phyloP scores from a whole-genome alignment of 2,329 filamentous ascomycete genomes.

The Stemphylium beticola region DNA sequence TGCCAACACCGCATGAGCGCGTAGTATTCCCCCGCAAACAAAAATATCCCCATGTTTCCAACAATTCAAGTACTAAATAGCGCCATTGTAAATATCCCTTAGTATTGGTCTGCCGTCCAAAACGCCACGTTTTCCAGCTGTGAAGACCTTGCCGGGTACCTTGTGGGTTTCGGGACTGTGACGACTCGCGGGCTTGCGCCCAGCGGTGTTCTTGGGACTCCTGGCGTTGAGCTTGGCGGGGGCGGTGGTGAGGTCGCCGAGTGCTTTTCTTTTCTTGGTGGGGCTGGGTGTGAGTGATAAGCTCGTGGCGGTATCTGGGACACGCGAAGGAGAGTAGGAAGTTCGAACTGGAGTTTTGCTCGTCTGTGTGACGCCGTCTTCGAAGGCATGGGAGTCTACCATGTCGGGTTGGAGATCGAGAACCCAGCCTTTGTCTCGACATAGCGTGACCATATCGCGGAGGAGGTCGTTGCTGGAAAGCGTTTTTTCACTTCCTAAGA shows the following conservation, averaged over 20 bases:
- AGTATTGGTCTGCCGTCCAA: constrained; percentile 72
- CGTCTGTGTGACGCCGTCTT: constrained; percentile 57
- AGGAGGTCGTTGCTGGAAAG: constrained; percentile 76
- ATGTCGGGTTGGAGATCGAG: constrained; percentile 72
- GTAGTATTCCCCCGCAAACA: background rate
- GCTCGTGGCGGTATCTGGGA: background rate
- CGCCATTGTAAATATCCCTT: constrained; percentile 75
- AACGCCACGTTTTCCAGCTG: constrained; percentile 61
- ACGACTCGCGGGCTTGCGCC: constrained; percentile 27
- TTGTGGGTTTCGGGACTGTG: constrained; percentile 47
- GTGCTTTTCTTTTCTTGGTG: constrained; percentile 40
- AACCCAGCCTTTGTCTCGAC: constrained; percentile 80
- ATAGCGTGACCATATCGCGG: constrained; percentile 74
- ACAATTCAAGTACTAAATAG: constrained; percentile 10
- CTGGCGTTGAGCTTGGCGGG: constrained; percentile 18
- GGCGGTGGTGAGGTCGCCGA: constrained; percentile 31
- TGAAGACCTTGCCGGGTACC: constrained; percentile 65
- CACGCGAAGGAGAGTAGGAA: background rate
- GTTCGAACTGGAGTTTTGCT: constrained; percentile 18
- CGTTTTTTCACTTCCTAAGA: constrained; percentile 82
- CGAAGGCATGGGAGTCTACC: constrained; percentile 71
- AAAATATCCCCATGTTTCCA: too few species aligned
- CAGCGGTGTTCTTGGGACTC: constrained; percentile 24
- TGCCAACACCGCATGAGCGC: background rate
- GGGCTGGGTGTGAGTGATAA: constrained; percentile 33